Base-by-base conservation (phyloP, 1,284 basidiomycete species). In the Bjerkandera adusta region DNA sequence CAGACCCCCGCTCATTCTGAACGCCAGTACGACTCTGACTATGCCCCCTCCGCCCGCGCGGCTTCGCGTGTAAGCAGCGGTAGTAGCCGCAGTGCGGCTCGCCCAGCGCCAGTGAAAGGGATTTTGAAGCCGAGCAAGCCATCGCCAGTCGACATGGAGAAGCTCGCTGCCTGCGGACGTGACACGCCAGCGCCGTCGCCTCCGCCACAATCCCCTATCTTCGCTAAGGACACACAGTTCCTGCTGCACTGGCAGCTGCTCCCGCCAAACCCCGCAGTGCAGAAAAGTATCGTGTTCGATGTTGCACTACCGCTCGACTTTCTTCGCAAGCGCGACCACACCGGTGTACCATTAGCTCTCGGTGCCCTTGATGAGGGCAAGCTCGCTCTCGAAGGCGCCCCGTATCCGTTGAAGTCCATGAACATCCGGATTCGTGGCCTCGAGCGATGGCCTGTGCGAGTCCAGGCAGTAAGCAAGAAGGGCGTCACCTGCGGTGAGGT, bases 171-270 rank as follows among this genome's bases (percentile, higher is more conserved):
- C 22, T 24, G 32, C 41, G 41, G 24, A 13, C 41, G 24, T 20
- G 30, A 29, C n/a, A 34, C 41, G 18, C 20, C 29, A 20, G 21
- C 41, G 16, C 12, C 30, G 29, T 33, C 41, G 13, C 41, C 41
- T 5, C 7, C 27, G 5, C 41, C 41, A 15, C n/a, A n/a, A n/a
- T 20, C 35, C 11, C 41, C 41, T 7, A 12, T 29, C 13, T n/a
- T 25, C n/a, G 29, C 20, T 2, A 13, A 22, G 30, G n/a, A n/a
- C n/a, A n/a, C n/a, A n/a, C n/a, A 8, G n/a, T 43, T 43, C 24
- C 30, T 29, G 13, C 41, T 43, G 29, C 41, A 43, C 41, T 43
- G 41, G 41, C 41, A 43, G 29, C 22, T 43, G 29, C 32, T 43
- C 13, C 41, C 41, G n/a, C 22, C 41, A 2, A 34, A 34, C 22